A percentile compares a stretch with the other conserved stretches of the same genome.
These are phyloP conservation scores for Nymphaea colorata DNA, from an alignment of 164 flowering plant species.

Conservation along the genomic window DNA sequence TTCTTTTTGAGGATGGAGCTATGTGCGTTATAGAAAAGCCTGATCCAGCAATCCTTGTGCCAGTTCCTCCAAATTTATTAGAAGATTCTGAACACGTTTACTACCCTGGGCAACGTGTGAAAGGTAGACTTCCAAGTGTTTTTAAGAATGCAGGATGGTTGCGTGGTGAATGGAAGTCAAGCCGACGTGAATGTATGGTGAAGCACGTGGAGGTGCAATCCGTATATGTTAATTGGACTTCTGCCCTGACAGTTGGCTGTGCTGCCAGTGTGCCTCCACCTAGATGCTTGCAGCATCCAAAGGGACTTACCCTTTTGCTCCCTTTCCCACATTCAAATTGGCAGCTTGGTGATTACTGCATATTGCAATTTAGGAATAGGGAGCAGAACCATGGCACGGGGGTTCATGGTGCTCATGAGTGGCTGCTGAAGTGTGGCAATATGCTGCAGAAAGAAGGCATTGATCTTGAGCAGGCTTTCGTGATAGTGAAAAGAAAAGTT, in stretches of 20 bases:
- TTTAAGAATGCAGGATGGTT: slow-evolving; percentile 49
- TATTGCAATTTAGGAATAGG: slow-evolving; percentile 11
- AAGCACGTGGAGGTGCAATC: slow-evolving; percentile 57
- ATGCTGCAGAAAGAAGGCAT: slow-evolving; percentile 11
- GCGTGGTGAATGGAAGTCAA: slow-evolving; percentile 51
- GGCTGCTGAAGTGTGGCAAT: slow-evolving; percentile 10
- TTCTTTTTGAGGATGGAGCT: slow-evolving; percentile 77
- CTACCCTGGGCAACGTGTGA: slow-evolving; percentile 85
- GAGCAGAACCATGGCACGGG: not conserved
- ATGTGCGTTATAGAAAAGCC: slow-evolving; percentile 37
- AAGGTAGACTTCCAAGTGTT: slow-evolving; percentile 18
- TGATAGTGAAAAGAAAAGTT: slow-evolving; percentile 46
- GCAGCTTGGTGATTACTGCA: slow-evolving; percentile 93
- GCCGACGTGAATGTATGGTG: slow-evolving; percentile 53
- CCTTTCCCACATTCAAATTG: slow-evolving; percentile 64
- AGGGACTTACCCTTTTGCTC: slow-evolving; percentile 45
- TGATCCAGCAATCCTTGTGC: slow-evolving; percentile 38
- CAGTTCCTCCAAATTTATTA: slow-evolving; percentile 37
- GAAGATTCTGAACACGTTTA: slow-evolving; percentile 69
- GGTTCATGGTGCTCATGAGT: not conserved
- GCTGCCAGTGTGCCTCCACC: slow-evolving; percentile 30
- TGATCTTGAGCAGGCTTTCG: slow-evolving; percentile 27
- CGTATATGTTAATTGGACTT: slow-evolving; percentile 72
- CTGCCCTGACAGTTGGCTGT: slow-evolving; percentile 30
- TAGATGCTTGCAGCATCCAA: slow-evolving; percentile 32